Percentiles rank a stretch among this genome's conserved stretches.
Evolutionary conservation across 345 rosid species (phyloP).

Genomic region (Stellera chamaejasme): DNA sequence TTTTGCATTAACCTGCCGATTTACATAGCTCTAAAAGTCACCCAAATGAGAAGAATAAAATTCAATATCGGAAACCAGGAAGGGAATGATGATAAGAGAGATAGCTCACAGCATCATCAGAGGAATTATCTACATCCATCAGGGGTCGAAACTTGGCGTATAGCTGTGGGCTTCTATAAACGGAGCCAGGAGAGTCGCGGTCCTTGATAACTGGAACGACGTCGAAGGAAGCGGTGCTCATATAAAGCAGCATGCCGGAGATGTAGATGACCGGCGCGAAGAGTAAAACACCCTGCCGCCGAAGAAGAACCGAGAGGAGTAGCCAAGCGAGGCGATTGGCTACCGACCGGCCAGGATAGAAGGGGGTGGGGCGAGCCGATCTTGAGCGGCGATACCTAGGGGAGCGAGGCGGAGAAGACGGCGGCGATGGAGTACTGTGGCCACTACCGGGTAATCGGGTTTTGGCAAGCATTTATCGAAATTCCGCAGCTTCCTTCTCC

Average conservation of each 20-base stretch:
- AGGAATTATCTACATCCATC: slow-evolving; percentile 92
- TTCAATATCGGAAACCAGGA: neutral
- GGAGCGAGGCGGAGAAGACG: slow-evolving; percentile 81
- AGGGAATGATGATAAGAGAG: neutral
- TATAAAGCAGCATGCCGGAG: slow-evolving; percentile 87
- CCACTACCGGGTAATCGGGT: slow-evolving; percentile 82
- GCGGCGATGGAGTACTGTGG: slow-evolving; percentile 87
- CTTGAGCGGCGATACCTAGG: slow-evolving; percentile 74
- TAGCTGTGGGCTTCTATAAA: slow-evolving; percentile 84
- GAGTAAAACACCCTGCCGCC: slow-evolving; percentile 83
- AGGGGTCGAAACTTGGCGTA: slow-evolving; percentile 73
- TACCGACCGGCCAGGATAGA: slow-evolving; percentile 38
- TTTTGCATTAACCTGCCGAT: neutral
- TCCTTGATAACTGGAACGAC: slow-evolving; percentile 53
- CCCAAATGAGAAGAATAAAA: no score
- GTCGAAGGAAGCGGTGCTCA: slow-evolving; percentile 88
- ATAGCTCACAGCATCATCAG: slow-evolving; percentile 72
- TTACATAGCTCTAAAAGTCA: neutral
- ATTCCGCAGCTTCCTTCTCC: no score
- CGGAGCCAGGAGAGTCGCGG: slow-evolving; percentile 70
- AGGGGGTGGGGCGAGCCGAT: slow-evolving; percentile 38
- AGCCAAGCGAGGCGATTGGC: slow-evolving; percentile 87
- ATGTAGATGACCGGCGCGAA: slow-evolving; percentile 92
- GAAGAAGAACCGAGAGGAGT: slow-evolving; percentile 26
- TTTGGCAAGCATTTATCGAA: slow-evolving; percentile 68